These are phyloP conservation scores for Geotrichum klebahnii DNA, from an alignment of 1,139 yeast species.

Conservation along the genomic window DNA sequence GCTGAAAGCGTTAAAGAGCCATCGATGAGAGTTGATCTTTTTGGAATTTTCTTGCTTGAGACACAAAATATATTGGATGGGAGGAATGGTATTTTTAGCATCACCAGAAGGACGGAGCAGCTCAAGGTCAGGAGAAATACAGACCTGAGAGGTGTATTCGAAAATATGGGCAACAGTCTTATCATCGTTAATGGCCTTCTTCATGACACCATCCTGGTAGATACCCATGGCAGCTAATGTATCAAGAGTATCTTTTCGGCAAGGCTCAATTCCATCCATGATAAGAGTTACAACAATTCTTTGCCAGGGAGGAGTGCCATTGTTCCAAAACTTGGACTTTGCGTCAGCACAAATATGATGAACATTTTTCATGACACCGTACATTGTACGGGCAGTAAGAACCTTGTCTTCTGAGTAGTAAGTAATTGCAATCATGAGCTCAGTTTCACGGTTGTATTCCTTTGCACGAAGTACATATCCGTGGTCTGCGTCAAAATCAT, in stretches of 20 bases:
- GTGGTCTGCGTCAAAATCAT: conserved; percentile 57
- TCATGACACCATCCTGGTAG: conserved; percentile 91
- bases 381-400: conserved; percentile 82
- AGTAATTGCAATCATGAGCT: conserved; percentile 80
- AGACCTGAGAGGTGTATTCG: conserved; percentile 74
- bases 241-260: conserved; percentile 77
- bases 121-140: conserved; percentile 51
- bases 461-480: conserved; percentile 80
- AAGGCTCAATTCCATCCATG: conserved; percentile 91
- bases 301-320: conserved; percentile 90
- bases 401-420: conserved; percentile 83
- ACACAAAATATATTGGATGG: conserved; percentile 87
- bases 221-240: conserved; percentile 88
- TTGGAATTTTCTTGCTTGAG: conserved; percentile 85
- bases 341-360: conserved; percentile 73
- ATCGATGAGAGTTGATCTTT: conserved; percentile 92
- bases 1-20: conserved; percentile 96
- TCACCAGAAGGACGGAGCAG: conserved; percentile 53
- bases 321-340: conserved; percentile 50
- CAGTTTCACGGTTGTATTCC: conserved; percentile 75
- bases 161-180: conserved; percentile 88
- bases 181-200: conserved; percentile 80
- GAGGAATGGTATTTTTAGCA: conserved; percentile 50
- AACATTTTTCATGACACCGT: conserved; percentile 88
- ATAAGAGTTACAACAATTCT: conserved; percentile 85